phyloP scores from a whole-genome alignment of 345 rosid species.

The Gossypium herbaceum region DNA sequence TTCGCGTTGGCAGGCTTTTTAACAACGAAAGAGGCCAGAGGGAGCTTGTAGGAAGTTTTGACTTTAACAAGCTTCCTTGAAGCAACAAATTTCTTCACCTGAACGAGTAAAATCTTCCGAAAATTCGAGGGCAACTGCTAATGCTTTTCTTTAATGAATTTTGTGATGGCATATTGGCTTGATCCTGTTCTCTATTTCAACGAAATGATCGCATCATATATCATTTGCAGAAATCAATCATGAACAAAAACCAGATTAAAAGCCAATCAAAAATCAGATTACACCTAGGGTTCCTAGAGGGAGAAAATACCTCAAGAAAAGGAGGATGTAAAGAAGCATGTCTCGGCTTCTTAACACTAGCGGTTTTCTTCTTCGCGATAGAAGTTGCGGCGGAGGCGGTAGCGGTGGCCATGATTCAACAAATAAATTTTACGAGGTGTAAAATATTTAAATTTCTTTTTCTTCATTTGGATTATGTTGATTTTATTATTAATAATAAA shows the following conservation, averaged over 20 bases:
- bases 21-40: slow-evolving; percentile 17
- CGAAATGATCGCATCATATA: too few relatives aligned
- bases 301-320: slow-evolving; percentile 36
- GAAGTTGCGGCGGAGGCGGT: background rate
- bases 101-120: too few relatives aligned
- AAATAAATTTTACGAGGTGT: background rate
- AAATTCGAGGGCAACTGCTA: too few relatives aligned
- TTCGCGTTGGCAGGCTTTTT: slow-evolving; percentile 25
- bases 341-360: slow-evolving; percentile 30
- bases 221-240: too few relatives aligned
- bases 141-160: too few relatives aligned
- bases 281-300: background rate
- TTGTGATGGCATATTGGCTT: too few relatives aligned
- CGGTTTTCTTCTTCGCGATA: slow-evolving; percentile 27
- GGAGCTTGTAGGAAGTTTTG: slow-evolving; percentile 54
- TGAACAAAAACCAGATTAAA: background rate
- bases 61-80: slow-evolving; percentile 44
- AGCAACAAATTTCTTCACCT: too few relatives aligned
- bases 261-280: background rate
- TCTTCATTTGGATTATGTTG: background rate
- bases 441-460: too few relatives aligned
- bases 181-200: too few relatives aligned
- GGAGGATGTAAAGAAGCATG: slow-evolving; percentile 42
- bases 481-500: background rate
- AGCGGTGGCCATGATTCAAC: background rate